Evolutionary conservation across 768 basidiomycete species (phyloP).

Genomic region (Boletus rex-veris): DNA sequence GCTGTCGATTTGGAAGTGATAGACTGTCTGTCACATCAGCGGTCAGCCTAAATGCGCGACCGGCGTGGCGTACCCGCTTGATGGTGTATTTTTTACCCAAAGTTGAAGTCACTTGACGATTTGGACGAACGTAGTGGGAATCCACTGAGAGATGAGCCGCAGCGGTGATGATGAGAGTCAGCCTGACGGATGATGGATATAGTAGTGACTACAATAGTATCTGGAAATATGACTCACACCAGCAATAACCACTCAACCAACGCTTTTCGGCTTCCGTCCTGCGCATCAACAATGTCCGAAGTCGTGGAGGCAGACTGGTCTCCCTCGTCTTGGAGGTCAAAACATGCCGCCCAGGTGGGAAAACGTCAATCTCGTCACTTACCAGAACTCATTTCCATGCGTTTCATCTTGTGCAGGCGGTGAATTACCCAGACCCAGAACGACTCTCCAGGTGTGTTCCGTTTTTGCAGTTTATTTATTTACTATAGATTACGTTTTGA

Average conservation of each 20-base stretch:
- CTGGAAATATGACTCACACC: neutral
- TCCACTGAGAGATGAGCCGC: neutral
- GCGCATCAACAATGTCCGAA: constrained; percentile 9
- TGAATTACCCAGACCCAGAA: constrained; percentile 63
- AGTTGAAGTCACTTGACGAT: neutral
- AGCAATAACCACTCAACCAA: neutral
- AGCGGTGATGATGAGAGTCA: neutral
- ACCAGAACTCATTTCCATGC: neutral
- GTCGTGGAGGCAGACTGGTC: constrained; percentile 45
- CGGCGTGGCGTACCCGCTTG: neutral
- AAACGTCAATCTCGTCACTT: neutral
- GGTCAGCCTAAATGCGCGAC: neutral
- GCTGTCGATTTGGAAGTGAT: neutral
- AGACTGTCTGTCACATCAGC: neutral
- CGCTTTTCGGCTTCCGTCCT: neutral
- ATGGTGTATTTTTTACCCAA: neutral
- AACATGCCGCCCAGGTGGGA: constrained; percentile 69
- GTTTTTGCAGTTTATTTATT: neutral
- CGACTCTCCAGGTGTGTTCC: constrained; percentile 53
- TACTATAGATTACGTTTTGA: neutral
- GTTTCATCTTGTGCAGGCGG: constrained; percentile 43
- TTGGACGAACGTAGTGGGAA: neutral
- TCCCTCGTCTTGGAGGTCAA: constrained; percentile 76
- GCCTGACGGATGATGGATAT: too few species aligned
- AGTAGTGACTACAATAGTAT: too few species aligned